Evolutionary conservation across 345 rosid genomes (phyloP).

Genomic region (Syzygium aromaticum): DNA sequence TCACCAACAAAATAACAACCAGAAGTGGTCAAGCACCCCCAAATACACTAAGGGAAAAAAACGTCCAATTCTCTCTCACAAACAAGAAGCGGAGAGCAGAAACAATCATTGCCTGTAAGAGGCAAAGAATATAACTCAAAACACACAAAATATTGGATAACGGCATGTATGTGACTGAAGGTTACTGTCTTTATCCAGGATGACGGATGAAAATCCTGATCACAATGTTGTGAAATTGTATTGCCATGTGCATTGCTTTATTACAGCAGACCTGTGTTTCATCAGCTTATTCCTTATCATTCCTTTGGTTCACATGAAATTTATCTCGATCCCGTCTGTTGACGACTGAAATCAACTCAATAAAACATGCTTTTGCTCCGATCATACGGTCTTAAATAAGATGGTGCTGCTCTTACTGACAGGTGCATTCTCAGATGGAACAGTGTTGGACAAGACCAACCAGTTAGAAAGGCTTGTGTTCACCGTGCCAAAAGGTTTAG

Average conservation of each 20-base stretch:
- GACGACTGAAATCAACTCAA: not conserved
- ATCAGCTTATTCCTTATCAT: not conserved
- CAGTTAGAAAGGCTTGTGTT: slow-evolving; percentile 76
- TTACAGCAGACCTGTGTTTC: not conserved
- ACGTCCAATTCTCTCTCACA: not conserved
- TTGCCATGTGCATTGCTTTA: not conserved
- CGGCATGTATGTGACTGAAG: not conserved
- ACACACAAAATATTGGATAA: not conserved
- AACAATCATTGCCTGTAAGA: not conserved
- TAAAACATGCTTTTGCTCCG: not conserved
- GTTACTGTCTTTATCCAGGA: not conserved
- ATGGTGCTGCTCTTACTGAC: not conserved
- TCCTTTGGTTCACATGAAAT: not conserved
- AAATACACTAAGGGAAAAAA: not conserved
- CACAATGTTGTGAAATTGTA: not conserved
- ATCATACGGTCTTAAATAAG: not conserved
- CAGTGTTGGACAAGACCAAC: slow-evolving; percentile 25
- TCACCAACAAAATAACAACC: not conserved
- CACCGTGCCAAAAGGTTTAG: slow-evolving; percentile 31
- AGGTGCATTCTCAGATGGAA: slow-evolving; percentile 1
- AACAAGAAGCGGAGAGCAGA: not conserved
- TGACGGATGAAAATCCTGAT: not conserved
- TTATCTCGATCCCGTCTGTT: not conserved
- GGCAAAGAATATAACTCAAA: not conserved
- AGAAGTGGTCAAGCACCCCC: not conserved